Base-by-base conservation (phyloP, 2,329 filamentous ascomycete genomes). In the Corinectria fuckeliana region DNA sequence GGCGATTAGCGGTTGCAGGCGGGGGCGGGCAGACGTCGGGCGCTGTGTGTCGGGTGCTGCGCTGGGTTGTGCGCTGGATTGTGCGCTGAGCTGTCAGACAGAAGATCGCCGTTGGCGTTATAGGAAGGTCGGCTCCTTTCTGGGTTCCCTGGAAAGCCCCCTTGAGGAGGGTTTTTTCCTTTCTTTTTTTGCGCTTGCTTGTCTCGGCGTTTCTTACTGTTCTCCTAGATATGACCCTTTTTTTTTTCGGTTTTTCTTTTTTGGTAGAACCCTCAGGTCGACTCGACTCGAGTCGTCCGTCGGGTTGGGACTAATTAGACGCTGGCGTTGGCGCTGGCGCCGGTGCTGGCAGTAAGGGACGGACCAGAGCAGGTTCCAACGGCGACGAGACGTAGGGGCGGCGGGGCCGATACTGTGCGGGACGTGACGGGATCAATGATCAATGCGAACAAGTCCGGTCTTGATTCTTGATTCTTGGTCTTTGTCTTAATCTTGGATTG, bases 351-450 rank as follows among this genome's bases (percentile, higher is more conserved):
- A 32, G 51, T 55, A 48, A 23, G 21, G 42, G 51, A 32, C 30
- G n/a, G n/a, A n/a, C n/a, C 8, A 10, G 8, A 14, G 36, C 23
- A n/a, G 18, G 20, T 48, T 48, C 21, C 8, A 23, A 18, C 41
- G 21, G 41, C 30, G 30, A 32, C 30, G 30, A 18, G 50, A 32
- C 28, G 50, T 44, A 47, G 26, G 42, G 51, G 42, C 45, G 42
- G 51, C 51, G 42, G 51, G 42, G 51, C 51, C 51, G 51, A 55
- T 41, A 21, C 32, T 36, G 16, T 55, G 42, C 51, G 51, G 41
- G 23, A 44, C 39, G 38, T 25, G 23, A 20, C 14, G 20, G 13
- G 21, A 23, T 42, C 11, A 6, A 14, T 14, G 26, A 28, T 36
- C 14, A n/a, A 16, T 25, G 39, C 39, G 20, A 21, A 25, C 21